Percentiles rank a stretch among this genome's conserved stretches.
These are phyloP conservation scores for Fusarium penzigii DNA, from an alignment of 2,329 filamentous ascomycete species.

Conservation along the genomic window DNA sequence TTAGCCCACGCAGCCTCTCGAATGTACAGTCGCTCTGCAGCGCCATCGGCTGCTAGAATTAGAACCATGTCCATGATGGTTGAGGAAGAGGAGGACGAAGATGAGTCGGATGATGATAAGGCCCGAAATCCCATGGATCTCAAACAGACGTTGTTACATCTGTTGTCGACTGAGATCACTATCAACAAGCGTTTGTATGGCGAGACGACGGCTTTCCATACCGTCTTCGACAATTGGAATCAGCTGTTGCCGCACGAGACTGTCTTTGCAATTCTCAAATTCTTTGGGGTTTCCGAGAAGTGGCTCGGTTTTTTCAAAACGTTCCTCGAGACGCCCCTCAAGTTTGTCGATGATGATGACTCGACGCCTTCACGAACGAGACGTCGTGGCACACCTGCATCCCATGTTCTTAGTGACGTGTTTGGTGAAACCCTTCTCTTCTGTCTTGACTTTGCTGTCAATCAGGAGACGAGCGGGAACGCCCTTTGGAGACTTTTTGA, in stretches of 20 bases:
- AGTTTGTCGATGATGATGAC: constrained; percentile 55
- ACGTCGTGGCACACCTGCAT: constrained; percentile 59
- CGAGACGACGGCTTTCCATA: constrained; percentile 47
- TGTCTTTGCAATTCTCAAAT: constrained; percentile 56
- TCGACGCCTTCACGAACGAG: constrained; percentile 45
- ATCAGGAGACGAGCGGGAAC: constrained; percentile 53
- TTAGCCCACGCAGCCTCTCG: no score
- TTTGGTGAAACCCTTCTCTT: constrained; percentile 64
- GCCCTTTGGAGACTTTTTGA: constrained; percentile 64
- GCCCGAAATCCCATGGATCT: constrained; percentile 40
- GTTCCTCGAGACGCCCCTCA: constrained; percentile 60
- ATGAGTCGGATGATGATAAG: constrained; percentile 9
- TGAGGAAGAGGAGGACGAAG: background rate
- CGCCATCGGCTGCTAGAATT: background rate
- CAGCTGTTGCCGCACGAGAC: constrained; percentile 55
- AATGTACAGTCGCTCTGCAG: background rate
- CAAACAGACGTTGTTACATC: constrained; percentile 50
- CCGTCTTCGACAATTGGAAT: constrained; percentile 47
- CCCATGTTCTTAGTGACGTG: constrained; percentile 58
- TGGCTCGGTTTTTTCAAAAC: constrained; percentile 62
- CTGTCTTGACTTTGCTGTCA: constrained; percentile 65
- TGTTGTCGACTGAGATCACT: constrained; percentile 48
- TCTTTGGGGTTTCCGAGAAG: constrained; percentile 56
- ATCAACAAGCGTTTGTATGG: constrained; percentile 47
- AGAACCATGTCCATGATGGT: constrained; percentile 8